These are phyloP conservation scores for Parastagonospora nodorum DNA, from an alignment of 2,329 filamentous ascomycete genomes.

Conservation along the genomic window DNA sequence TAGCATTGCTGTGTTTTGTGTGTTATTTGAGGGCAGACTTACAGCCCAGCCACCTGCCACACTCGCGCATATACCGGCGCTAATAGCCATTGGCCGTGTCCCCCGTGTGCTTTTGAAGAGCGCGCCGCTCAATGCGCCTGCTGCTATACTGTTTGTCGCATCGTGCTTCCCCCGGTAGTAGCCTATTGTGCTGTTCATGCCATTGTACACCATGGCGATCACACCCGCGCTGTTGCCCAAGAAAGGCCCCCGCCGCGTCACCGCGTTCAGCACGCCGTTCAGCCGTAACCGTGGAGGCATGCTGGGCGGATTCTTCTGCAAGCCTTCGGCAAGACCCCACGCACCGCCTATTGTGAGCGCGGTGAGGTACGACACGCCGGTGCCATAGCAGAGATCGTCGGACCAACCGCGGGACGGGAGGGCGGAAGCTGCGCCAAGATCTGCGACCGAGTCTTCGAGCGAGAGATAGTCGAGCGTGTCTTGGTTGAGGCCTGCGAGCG, in stretches of 20 bases:
- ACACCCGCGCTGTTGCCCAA: conserved; percentile 95
- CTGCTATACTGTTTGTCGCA: conserved; percentile 82
- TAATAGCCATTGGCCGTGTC: conserved; percentile 90
- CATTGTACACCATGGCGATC: conserved; percentile 95
- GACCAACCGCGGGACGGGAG: conserved; percentile 96
- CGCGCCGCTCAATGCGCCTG: conserved; percentile 87
- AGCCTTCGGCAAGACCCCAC: conserved; percentile 90
- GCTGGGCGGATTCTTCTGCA: conserved; percentile 72
- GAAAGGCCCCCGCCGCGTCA: conserved; percentile 92
- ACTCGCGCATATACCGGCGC: conserved; percentile 83
- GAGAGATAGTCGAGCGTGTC: conserved; percentile 93
- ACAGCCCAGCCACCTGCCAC: conserved; percentile 91
- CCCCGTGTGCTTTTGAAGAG: conserved; percentile 96
- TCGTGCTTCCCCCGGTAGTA: conserved; percentile 59
- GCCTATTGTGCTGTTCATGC: conserved; percentile 54
- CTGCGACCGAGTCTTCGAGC: conserved; percentile 86
- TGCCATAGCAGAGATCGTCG: conserved; percentile 97
- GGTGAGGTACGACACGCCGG: conserved; percentile 90
- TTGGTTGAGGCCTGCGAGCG: conserved; percentile 89
- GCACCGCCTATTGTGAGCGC: conserved; percentile 83
- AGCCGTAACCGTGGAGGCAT: conserved; percentile 87
- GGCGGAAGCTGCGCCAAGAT: conserved; percentile 83
- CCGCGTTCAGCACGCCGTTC: conserved; percentile 92
- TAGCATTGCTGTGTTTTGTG: not conserved
- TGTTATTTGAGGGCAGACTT: conserved; percentile 8